Conservation (phyloP, 192 early-diverging fungal species). For the Cladochytrium replicatum region DNA sequence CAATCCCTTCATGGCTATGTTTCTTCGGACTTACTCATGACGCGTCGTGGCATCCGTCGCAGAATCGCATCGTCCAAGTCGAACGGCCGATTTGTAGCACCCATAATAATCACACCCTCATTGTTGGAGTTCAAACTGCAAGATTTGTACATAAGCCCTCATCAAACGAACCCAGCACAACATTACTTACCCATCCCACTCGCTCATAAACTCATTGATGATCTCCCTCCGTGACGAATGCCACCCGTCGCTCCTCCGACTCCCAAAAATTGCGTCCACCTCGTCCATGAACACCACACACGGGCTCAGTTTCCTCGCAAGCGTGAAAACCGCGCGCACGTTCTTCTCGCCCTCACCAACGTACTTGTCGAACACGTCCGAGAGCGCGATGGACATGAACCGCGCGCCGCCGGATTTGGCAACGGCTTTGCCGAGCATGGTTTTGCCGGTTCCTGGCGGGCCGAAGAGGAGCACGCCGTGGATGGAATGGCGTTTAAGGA, state of each 20-base stretch:
- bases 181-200: constrained; percentile 57
- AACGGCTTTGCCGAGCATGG: constrained; percentile 74
- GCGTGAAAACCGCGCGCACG: constrained; percentile 68
- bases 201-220: constrained; percentile 85
- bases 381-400: neutral
- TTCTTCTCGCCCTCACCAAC: constrained; percentile 85
- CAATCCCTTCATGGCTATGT: no score
- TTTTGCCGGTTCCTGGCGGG: constrained; percentile 82
- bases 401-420: neutral
- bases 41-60: constrained; percentile 73
- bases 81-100: constrained; percentile 85
- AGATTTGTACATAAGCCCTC: constrained; percentile 33
- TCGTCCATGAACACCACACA: constrained; percentile 81
- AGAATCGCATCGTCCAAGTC: constrained; percentile 88
- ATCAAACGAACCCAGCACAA: constrained; percentile 81
- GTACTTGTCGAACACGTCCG: constrained; percentile 55
- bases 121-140: constrained; percentile 8
- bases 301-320: constrained; percentile 71
- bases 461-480: constrained; percentile 73
- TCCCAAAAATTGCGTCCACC: no score
- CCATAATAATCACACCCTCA: constrained; percentile 27
- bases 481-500: constrained; percentile 49
- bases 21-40: no score
- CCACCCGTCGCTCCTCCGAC: neutral
- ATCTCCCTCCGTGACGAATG: constrained; percentile 44